Conservation (phyloP, 768 basidiomycete genomes). For the Pholiota microspora region DNA sequence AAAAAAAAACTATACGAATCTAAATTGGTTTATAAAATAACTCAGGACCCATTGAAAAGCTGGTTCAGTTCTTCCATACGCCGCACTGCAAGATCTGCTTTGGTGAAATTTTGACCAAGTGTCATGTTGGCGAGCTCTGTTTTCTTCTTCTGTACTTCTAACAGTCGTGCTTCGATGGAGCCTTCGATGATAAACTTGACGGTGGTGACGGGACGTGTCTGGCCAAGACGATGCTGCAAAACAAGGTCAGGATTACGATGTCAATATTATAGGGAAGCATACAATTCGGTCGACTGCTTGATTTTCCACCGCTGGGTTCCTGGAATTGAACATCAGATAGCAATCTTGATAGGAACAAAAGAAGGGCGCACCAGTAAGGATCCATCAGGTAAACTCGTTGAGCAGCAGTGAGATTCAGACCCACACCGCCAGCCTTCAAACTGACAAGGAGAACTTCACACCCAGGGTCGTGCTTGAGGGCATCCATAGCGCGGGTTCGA, state of each 20-base stretch:
- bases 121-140: constrained; percentile 94
- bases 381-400: constrained; percentile 95
- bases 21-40: constrained; percentile 27
- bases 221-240: constrained; percentile 91
- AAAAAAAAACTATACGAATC: constrained; percentile 19
- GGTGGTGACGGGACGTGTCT: constrained; percentile 87
- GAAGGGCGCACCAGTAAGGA: constrained; percentile 76
- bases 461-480: constrained; percentile 82
- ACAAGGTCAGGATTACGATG: constrained; percentile 1
- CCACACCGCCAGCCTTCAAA: constrained; percentile 95
- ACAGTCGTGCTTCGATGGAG: constrained; percentile 88
- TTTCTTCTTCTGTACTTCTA: constrained; percentile 95
- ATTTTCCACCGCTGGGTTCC: constrained; percentile 97
- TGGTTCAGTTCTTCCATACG: constrained; percentile 86
- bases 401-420: constrained; percentile 92
- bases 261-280: constrained; percentile 28
- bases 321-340: constrained; percentile 28
- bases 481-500: constrained; percentile 87
- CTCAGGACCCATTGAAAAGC: constrained; percentile 51
- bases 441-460: constrained; percentile 96
- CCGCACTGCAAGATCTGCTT: constrained; percentile 82
- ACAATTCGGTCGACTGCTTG: constrained; percentile 98
- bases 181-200: constrained; percentile 93
- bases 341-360: constrained; percentile 3
- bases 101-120: constrained; percentile 81